phyloP scores from a whole-genome alignment of 1,139 yeast genomes.

The Saccharomyces pastorianus region DNA sequence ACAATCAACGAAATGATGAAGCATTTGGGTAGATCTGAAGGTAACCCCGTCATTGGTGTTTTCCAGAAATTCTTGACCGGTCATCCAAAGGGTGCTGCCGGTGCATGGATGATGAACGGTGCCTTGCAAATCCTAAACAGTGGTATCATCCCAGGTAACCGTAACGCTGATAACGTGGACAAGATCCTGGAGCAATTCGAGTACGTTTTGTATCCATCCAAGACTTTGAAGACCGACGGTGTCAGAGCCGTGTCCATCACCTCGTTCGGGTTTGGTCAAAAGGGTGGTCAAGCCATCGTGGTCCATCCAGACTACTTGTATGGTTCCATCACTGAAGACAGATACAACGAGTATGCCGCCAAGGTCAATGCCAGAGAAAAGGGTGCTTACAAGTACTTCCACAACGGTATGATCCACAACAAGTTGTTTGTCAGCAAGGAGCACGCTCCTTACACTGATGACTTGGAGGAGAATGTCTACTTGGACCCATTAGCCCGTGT shows the following conservation, averaged over 20 bases:
- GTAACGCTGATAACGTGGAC: conserved; percentile 96
- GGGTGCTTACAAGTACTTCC: conserved; percentile 91
- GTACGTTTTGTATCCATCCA: conserved; percentile 87
- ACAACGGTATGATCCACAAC: conserved; percentile 87
- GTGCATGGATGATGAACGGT: conserved; percentile 99
- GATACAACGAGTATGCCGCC: conserved; percentile 59
- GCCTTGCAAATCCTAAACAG: conserved; percentile 85
- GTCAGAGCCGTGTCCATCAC: conserved; percentile 94
- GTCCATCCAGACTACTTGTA: conserved; percentile 90
- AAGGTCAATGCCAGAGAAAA: conserved; percentile 79
- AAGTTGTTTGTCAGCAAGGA: conserved; percentile 89
- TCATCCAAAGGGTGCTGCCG: conserved; percentile 99
- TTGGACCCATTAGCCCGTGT: conserved; percentile 94
- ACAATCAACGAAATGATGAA: conserved; percentile 86
- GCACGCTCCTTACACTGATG: conserved; percentile 83
- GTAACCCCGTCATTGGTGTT: conserved; percentile 95
- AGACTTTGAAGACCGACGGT: conserved; percentile 91
- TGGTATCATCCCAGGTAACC: conserved; percentile 97
- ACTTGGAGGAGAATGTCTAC: conserved; percentile 81
- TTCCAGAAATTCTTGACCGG: conserved; percentile 98
- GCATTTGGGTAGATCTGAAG: conserved; percentile 93
- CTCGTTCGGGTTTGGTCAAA: conserved; percentile 98
- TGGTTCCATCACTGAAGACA: conserved; percentile 64
- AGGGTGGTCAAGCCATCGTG: conserved; percentile 93
- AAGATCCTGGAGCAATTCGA: conserved; percentile 71